Evolutionary conservation across 2,329 filamentous ascomycete species (phyloP).

Genomic region (Fusarium sp.): DNA sequence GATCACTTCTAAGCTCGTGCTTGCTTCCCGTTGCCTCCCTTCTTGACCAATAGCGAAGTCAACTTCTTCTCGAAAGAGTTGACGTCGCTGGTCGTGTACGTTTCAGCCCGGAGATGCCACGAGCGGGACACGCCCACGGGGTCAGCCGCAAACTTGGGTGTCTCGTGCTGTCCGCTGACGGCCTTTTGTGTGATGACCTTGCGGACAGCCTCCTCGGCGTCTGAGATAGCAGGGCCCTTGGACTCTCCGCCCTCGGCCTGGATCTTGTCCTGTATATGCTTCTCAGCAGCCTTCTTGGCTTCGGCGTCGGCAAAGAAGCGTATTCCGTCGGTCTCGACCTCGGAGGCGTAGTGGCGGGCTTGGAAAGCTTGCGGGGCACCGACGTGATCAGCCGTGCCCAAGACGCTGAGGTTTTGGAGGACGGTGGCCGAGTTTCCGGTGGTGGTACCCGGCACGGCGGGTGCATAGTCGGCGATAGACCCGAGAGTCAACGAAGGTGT

Average conservation of each 20-base stretch:
- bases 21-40: constrained; percentile 37
- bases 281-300: constrained; percentile 47
- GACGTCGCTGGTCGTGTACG: constrained; percentile 50
- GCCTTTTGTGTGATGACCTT: constrained; percentile 49
- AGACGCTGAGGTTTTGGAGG: constrained; percentile 51
- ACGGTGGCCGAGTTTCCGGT: constrained; percentile 49
- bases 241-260: constrained; percentile 32
- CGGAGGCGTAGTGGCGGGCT: constrained; percentile 47
- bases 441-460: constrained; percentile 44
- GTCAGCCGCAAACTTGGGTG: constrained; percentile 49
- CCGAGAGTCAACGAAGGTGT: constrained; percentile 50
- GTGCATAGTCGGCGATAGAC: constrained; percentile 47
- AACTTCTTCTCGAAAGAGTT: constrained; percentile 56
- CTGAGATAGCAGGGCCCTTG: constrained; percentile 46
- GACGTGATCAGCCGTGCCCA: constrained; percentile 52
- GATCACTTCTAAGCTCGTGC: constrained; percentile 41
- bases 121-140: constrained; percentile 50
- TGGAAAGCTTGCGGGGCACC: constrained; percentile 47
- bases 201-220: constrained; percentile 50
- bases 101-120: constrained; percentile 53
- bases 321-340: constrained; percentile 44
- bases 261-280: constrained; percentile 45
- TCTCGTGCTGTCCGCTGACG: constrained; percentile 53
- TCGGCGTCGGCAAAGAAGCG: constrained; percentile 44
- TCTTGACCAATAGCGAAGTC: constrained; percentile 45